Conservation (phyloP, 305 asterid genomes). For the Striga hermonthica region DNA sequence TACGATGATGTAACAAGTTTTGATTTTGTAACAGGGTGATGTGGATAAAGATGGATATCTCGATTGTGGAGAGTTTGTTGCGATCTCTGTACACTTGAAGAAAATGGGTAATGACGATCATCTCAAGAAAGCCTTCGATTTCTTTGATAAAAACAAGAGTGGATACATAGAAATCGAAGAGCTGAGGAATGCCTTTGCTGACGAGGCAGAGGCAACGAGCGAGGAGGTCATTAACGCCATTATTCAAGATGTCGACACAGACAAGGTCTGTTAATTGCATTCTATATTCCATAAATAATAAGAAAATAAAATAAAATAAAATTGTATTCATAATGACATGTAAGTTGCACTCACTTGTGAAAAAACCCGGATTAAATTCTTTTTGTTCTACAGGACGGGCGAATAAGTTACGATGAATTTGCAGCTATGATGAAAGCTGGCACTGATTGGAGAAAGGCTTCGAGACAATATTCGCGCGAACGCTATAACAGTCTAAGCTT, state of each 20-base stretch:
- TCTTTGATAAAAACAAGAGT: constrained; percentile 45
- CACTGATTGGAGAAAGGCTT: constrained; percentile 85
- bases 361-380: neutral
- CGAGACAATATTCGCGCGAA: constrained; percentile 80
- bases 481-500: constrained; percentile 69
- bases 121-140: constrained; percentile 47
- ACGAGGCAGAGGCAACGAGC: constrained; percentile 49
- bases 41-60: constrained; percentile 53
- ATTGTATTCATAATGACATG: too few relatives aligned
- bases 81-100: constrained; percentile 52
- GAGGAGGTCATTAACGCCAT: constrained; percentile 71
- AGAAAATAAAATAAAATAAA: too few relatives aligned
- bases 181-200: constrained; percentile 49
- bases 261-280: constrained; percentile 49
- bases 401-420: constrained; percentile 66
- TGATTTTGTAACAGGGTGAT: constrained; percentile 44
- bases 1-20: too few relatives aligned
- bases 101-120: constrained; percentile 53
- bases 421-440: constrained; percentile 76
- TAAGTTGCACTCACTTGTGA: neutral
- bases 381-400: constrained; percentile 57
- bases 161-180: constrained; percentile 60
- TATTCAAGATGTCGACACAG: constrained; percentile 75
- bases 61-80: constrained; percentile 51
- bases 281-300: too few relatives aligned